Evolutionary conservation across 129 eudicot genomes (phyloP), one percentile per base, ranked within the genome.

Genomic region (Artemisia argyi): DNA sequence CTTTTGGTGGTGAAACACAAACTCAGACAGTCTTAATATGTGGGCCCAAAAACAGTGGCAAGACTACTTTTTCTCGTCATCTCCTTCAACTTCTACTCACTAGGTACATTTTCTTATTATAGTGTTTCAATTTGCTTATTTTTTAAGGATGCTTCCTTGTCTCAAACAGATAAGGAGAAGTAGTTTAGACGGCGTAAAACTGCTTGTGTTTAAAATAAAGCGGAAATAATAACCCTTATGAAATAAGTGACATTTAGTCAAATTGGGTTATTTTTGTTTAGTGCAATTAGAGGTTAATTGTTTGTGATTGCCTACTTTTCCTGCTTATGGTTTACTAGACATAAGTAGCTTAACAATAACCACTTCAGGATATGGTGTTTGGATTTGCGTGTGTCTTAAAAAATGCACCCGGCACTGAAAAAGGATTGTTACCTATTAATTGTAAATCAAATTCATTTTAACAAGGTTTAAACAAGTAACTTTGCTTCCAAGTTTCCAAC

Each of bases 31-130:
- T 82, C 3, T 79, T 90, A 56, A 81, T 94, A 16, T 94, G 97
- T 66, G 97, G 96, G 39, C 85, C 97, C 52, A 90, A 87, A 80
- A 90, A 89, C 76, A 82, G 92, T 68, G 98, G 96, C 86, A 93
- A 93, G 71, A 85, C 97, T 28, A 93, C 92, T 68, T 93, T 94
- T 76, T 84, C 96, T 28, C 93, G 97, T 57, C 82, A 82, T 83
- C 93, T 94, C 63, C 83, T 90, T 69, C 92, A 94, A 39, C 73
- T 81, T 80, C 92, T 94, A 58, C 88, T 90, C 11, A 82, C 44
- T 44, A 81, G 96, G 97, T 94, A 69, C 11, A 0, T 7, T n/a
- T n/a, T 26, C 22, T 20, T 20, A 20, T 20, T 20, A 20, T 26
- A 28, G 32, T 28, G 32, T 28, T 24, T 24, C 2, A 24, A 1